Base-by-base conservation (phyloP, 176 grass and related monocot species). In the Oropetium thomaeum region DNA sequence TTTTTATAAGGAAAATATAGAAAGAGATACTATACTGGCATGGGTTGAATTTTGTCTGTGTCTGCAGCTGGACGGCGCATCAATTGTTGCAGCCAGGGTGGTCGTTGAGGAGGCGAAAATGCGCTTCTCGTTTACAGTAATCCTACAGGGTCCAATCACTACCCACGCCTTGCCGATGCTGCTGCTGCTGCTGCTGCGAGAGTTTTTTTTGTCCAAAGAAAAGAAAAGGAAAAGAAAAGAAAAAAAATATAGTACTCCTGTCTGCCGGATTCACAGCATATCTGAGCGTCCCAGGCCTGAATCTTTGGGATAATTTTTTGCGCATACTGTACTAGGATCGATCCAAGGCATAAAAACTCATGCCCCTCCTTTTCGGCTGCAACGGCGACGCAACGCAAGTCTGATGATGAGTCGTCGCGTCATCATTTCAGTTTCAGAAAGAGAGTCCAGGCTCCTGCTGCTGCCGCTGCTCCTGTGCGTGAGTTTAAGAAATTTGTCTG, bases 341-440 rank as follows among this genome's bases (percentile, higher is more conserved):
- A 51, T n/a, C 15, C 12, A 48, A 8, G 48, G 14, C 15, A 47
- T 16, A 53, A 53, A n/a, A n/a, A 51, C 49, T 53, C 15, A 19
- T 48, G 49, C 20, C 5, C 5, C 48, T 52, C 48, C 48, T 22
- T 52, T 52, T 22, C 48, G 47, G 44, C 47, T 20, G 47, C 47
- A 7, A 49, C 35, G 58, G n/a, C n/a, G n/a, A n/a, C n/a, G n/a
- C n/a, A n/a, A n/a, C n/a, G n/a, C n/a, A n/a, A n/a, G n/a, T n/a
- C n/a, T n/a, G n/a, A n/a, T n/a, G n/a, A n/a, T n/a, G n/a, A n/a
- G 34, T 41, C 26, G 27, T 29, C 58, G 55, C 67, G 33, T 61
- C 54, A 86, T 81, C 42, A 81, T 81, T 74, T 76, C 70, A 38
- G 20, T 0, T 8, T 38, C 83, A 80, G n/a, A n/a, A n/a, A n/a